Conservation (phyloP, 352 stramenopile genomes). For the Peronospora farinosa region DNA sequence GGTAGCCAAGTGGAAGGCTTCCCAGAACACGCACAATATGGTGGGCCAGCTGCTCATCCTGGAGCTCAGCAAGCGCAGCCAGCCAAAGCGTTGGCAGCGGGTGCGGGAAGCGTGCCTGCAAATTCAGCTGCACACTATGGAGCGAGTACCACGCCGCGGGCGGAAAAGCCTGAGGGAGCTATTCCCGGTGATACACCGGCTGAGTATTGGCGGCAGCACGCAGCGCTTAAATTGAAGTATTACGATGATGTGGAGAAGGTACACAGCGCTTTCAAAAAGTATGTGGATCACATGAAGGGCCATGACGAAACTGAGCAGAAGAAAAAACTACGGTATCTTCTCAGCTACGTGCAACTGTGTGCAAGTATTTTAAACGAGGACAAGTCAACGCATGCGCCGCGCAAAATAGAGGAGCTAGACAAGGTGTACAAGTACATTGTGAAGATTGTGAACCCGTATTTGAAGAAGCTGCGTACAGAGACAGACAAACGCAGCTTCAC, state of each 20-base stretch:
- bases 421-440: slow-evolving; percentile 89
- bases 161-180: slow-evolving; percentile 17
- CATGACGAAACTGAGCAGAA: slow-evolving; percentile 83
- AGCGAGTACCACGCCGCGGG: slow-evolving; percentile 19
- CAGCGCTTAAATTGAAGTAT: slow-evolving; percentile 71
- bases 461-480: slow-evolving; percentile 81
- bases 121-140: slow-evolving; percentile 24
- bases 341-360: slow-evolving; percentile 79
- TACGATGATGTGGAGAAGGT: slow-evolving; percentile 81
- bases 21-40: slow-evolving; percentile 37
- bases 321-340: slow-evolving; percentile 78
- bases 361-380: slow-evolving; percentile 74
- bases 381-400: slow-evolving; percentile 56
- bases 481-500: slow-evolving; percentile 59
- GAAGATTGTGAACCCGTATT: slow-evolving; percentile 81
- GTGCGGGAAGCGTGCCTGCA: slow-evolving; percentile 17
- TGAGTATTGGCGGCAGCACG: slow-evolving; percentile 77
- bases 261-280: slow-evolving; percentile 83
- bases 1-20: slow-evolving; percentile 33
- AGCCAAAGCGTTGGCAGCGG: slow-evolving; percentile 12
- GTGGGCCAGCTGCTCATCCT: slow-evolving; percentile 18
- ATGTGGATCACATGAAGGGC: slow-evolving; percentile 84
- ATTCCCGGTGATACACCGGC: slow-evolving; percentile 39
- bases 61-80: slow-evolving; percentile 20
- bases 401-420: slow-evolving; percentile 78